A percentile compares a stretch with the other conserved stretches of the same genome.
These are phyloP conservation scores for Solidago caesia DNA, from an alignment of 129 eudicot genomes.

Conservation along the genomic window DNA sequence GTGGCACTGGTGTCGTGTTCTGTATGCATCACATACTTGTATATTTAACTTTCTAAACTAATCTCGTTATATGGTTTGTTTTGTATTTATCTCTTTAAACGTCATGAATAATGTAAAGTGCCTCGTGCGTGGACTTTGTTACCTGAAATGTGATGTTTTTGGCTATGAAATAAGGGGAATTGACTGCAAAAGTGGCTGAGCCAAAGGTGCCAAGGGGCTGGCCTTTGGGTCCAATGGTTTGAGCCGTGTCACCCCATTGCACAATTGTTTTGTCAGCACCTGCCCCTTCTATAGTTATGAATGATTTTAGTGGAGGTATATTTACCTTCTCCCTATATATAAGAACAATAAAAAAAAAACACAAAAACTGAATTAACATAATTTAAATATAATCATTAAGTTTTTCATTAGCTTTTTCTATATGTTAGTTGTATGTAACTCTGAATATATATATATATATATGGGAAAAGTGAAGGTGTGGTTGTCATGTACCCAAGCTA, in stretches of 20 bases:
- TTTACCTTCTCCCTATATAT: slow-evolving; percentile 72
- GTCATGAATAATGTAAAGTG: background rate
- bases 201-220: slow-evolving; percentile 73
- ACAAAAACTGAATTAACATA: background rate
- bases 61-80: background rate
- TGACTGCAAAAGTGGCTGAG: slow-evolving; percentile 96
- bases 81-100: background rate
- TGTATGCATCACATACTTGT: slow-evolving; percentile 27
- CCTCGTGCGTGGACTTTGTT: background rate
- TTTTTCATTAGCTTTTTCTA: background rate
- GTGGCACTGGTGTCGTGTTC: slow-evolving; percentile 93
- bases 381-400: background rate
- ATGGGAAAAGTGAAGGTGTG: too few relatives aligned
- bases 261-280: slow-evolving; percentile 83
- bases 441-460: too few relatives aligned
- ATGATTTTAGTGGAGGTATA: slow-evolving; percentile 74
- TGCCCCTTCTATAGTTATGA: slow-evolving; percentile 81
- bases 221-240: slow-evolving; percentile 70
- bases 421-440: background rate
- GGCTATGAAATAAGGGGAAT: slow-evolving; percentile 85
- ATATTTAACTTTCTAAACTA: background rate
- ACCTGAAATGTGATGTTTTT: slow-evolving; percentile 85
- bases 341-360: background rate
- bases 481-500: too few relatives aligned
- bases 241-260: slow-evolving; percentile 95